A percentile compares a stretch with the other conserved stretches of the same genome.
These are phyloP conservation scores for Ustilago cynodontis DNA, from an alignment of 1,284 basidiomycete species.

Conservation along the genomic window DNA sequence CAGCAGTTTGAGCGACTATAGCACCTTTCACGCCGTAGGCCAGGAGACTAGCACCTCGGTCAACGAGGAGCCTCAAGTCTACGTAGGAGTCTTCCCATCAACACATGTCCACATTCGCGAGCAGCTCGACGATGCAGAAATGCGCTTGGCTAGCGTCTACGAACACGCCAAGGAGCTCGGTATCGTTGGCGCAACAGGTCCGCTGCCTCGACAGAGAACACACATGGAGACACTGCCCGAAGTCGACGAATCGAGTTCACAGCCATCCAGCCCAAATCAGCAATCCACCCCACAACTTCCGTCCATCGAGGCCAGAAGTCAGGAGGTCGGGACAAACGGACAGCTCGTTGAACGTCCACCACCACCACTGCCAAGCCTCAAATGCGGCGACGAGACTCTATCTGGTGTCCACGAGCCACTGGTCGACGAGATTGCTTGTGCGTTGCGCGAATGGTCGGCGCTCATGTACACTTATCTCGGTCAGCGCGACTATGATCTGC, in stretches of 20 bases:
- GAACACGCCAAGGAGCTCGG: constrained; percentile 58
- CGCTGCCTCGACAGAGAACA: constrained; percentile 31
- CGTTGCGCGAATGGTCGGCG: constrained; percentile 92
- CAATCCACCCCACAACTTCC: constrained; percentile 10
- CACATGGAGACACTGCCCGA: constrained; percentile 57
- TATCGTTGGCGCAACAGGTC: constrained; percentile 51
- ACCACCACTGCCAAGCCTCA: constrained; percentile 91
- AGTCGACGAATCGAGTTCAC: constrained; percentile 47
- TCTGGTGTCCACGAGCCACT: constrained; percentile 78
- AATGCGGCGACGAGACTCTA: constrained; percentile 70
- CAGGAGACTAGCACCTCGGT: constrained; percentile 19
- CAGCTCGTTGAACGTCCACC: constrained; percentile 73
- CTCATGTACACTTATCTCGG: constrained; percentile 92
- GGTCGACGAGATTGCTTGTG: constrained; percentile 96
- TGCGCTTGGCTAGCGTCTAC: constrained; percentile 80
- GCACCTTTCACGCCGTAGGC: constrained; percentile 45
- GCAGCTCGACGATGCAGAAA: constrained; percentile 88
- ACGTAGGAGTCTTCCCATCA: constrained; percentile 94
- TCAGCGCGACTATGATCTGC: constrained; percentile 87
- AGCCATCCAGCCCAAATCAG: constrained; percentile 46
- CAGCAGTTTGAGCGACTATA: constrained; percentile 70
- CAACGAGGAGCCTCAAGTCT: constrained; percentile 78
- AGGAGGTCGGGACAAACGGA: constrained; percentile 45
- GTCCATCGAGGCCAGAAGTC: constrained; percentile 20
- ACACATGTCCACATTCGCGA: constrained; percentile 90